Evolutionary conservation across 148 eudicot species (phyloP), one percentile per base, ranked within the genome.

Genomic region (Polygonum aviculare): DNA sequence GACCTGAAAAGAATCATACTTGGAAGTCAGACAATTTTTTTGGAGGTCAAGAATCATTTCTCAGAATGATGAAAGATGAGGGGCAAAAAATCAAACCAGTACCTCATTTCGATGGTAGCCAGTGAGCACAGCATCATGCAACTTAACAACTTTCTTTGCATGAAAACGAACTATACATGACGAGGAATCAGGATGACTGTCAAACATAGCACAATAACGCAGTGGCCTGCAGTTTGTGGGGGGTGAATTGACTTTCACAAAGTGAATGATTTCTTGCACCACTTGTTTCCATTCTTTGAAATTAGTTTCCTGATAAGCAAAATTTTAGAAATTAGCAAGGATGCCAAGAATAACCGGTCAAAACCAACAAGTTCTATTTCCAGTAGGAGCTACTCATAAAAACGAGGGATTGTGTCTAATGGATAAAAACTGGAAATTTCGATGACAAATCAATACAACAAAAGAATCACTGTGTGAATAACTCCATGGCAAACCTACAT

Each of bases 101-200:
- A 95, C 99, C 99, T 95, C 97, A 77, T 88, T 92, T 60, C 84
- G 86, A 85, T 87, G 98, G 86, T 95, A 95, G 77, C 97, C 93
- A 59, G 90, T 86, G 77, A 95, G 82, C 73, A 95, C 80, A 41
- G 98, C 99, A 80, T 93, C 98, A 80, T 86, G 90, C 80, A 93
- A 87, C 81, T 90, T 95, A 55, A 92, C 83, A 78, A 91, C 86
- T 83, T 91, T 93, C 81, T 89, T 95, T 36, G 99, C 97, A 86
- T 95, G 98, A 69, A 88, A 95, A 77, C 98, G 93, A 51, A 94
- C 89, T 22, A 95, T 86, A 70, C 75, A 84, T 1, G 91, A 89
- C 80, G 88, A 84, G 47, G 99, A 95, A 70, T 89, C 86, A 74
- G 91, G 91, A 81, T 86, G 86, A 10, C 94, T 82, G 81, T 95